These are phyloP conservation scores for Solanum megistacrolobum DNA, from an alignment of 257 asterid genomes.

Conservation along the genomic window DNA sequence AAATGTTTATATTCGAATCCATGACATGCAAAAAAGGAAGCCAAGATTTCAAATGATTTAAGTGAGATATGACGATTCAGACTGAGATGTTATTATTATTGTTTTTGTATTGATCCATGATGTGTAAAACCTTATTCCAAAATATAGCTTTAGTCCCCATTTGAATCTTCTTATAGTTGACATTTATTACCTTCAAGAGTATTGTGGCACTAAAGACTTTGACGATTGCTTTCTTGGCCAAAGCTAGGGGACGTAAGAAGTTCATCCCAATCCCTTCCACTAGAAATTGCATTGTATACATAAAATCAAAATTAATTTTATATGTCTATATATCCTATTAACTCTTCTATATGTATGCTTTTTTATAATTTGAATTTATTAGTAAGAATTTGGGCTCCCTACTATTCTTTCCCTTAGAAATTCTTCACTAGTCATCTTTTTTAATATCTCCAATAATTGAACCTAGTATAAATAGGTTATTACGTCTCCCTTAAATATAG, in stretches of 20 bases:
- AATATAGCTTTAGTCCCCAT: background rate
- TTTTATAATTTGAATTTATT: too few species aligned
- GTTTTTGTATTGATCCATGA: background rate
- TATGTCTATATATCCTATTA: background rate
- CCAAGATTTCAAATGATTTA: accelerated
- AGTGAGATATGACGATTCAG: background rate
- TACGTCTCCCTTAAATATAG: too few species aligned
- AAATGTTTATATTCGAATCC: background rate
- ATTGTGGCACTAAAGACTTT: background rate
- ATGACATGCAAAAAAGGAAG: background rate
- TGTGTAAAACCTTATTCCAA: accelerated
- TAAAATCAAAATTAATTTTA: too few species aligned
- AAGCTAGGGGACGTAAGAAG: background rate
- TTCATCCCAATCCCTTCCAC: background rate
- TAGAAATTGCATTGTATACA: background rate
- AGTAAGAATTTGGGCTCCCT: background rate
- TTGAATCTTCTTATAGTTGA: too few species aligned
- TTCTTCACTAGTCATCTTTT: background rate
- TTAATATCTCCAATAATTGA: too few species aligned
- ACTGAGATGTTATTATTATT: background rate
- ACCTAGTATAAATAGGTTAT: too few species aligned
- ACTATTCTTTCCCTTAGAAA: too few species aligned
- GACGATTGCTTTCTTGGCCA: background rate
- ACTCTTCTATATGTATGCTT: too few species aligned
- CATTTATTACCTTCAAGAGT: too few species aligned